phyloP scores from a whole-genome alignment of 2,329 filamentous ascomycete genomes.

The Cladophialophora carrionii region DNA sequence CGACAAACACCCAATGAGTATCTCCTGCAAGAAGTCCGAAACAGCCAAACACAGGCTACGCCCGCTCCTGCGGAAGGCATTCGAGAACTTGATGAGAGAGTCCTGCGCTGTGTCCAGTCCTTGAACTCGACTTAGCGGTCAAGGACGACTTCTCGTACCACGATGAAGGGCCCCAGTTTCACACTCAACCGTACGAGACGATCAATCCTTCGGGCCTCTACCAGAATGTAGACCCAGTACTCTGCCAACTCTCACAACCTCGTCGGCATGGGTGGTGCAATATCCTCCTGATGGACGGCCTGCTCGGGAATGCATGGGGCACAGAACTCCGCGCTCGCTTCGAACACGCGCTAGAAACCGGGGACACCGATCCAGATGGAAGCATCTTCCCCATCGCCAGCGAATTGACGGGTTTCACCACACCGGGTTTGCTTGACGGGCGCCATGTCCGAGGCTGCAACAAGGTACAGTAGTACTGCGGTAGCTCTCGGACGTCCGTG shows the following conservation, averaged over 20 bases:
- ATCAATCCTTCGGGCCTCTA: slow-evolving; percentile 25
- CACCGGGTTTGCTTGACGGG: slow-evolving; percentile 30
- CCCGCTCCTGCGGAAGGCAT: slow-evolving; percentile 17
- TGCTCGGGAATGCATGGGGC: slow-evolving; percentile 23
- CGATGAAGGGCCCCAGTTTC: slow-evolving; percentile 33
- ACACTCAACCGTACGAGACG: slow-evolving; percentile 31
- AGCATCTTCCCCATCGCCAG: slow-evolving; percentile 30
- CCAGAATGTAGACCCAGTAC: slow-evolving; percentile 26
- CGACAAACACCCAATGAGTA: slow-evolving; percentile 26
- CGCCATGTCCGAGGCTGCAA: slow-evolving; percentile 29
- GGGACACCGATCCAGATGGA: slow-evolving; percentile 29
- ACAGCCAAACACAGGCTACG: slow-evolving; percentile 22
- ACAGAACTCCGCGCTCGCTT: slow-evolving; percentile 21
- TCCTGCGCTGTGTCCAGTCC: slow-evolving; percentile 27
- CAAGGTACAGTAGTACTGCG: not conserved
- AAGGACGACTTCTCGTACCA: slow-evolving; percentile 32
- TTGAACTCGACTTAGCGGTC: slow-evolving; percentile 26
- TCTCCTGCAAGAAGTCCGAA: slow-evolving; percentile 26
- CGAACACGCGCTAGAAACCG: slow-evolving; percentile 26
- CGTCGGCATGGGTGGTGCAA: slow-evolving; percentile 25
- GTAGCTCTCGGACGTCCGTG: too few relatives aligned
- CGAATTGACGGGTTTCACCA: slow-evolving; percentile 32
- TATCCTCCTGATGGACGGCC: slow-evolving; percentile 22
- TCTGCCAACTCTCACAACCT: slow-evolving; percentile 29
- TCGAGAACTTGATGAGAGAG: slow-evolving; percentile 27